Evolutionary conservation across 2,329 filamentous ascomycete species (phyloP), one percentile per base, ranked within the genome.

Genomic region (Elsinoe australis): DNA sequence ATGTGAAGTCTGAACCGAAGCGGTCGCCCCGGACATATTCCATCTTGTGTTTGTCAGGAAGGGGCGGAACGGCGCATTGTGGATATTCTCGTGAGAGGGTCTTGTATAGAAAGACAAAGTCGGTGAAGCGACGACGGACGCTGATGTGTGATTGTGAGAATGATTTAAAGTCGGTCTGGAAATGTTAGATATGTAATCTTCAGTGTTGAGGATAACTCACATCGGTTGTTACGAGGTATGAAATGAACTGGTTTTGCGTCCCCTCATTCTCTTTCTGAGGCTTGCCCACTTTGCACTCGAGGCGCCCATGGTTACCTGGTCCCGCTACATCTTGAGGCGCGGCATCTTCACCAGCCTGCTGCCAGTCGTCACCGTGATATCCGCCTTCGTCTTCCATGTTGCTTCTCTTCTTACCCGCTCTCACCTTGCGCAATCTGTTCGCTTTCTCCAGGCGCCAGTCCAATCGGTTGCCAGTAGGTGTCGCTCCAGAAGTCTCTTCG

Each of bases 1-100:
- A 75, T 26, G 88, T 98, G 64, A 98, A 98, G 68, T 96, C 92
- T 42, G 83, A 69, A 6, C 89, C 88, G 67, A 98, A 98, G 54
- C 92, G 84, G 71, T 96, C 90, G 57, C 92, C 92, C 28, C 89
- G 85, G 45, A 96, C 92, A 63, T 96, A 96, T 62, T 95, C 88
- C 86, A 98, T 95, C 69, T 94, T 94, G 73, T 96, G 90, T 74
- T 96, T 98, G 69, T 96, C 92, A 47, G 92, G 92, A 47, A 98
- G 74, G 38, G 92, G 92, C 22, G 92, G 92, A 3, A 98, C 87
- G 39, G 92, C 92, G 66, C 85, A 87, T 70, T 87, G 86, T 51
- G 88, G 87, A 60, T 87, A 96, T 64, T 95, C 89, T 63, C 82
- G 82, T 54, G 76, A 81, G 45, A 98, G 80, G 24, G 86, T 83